phyloP scores from a whole-genome alignment of 257 asterid genomes.

The Scutellaria galericulata region DNA sequence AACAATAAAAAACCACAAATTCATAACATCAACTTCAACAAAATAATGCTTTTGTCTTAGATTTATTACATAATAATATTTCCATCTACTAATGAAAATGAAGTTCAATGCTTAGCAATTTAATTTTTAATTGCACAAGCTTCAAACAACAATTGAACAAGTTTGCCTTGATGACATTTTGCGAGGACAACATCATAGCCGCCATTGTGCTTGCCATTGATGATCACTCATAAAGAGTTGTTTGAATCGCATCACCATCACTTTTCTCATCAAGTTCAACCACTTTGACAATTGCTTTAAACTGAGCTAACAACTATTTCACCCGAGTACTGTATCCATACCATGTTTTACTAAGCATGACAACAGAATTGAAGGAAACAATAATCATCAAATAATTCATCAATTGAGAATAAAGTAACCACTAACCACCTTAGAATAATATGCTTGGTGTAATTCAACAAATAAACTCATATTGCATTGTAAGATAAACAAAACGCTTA shows the following conservation, averaged over 20 bases:
- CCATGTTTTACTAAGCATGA: no score
- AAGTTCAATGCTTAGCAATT: conserved; percentile 37
- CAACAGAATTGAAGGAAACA: no score
- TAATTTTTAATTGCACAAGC: conserved; percentile 61
- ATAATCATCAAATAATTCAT: no score
- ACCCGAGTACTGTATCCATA: conserved; percentile 66
- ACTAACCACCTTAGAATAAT: no score
- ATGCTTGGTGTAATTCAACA: no score
- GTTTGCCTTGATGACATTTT: conserved; percentile 62
- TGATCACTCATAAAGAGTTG: conserved; percentile 78
- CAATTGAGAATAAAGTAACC: no score
- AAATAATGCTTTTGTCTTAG: not conserved
- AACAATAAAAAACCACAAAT: not conserved
- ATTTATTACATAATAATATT: conserved; percentile 20
- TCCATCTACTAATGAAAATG: not conserved
- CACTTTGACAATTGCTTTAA: conserved; percentile 59
- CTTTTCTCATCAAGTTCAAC: conserved; percentile 79
- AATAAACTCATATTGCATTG: no score
- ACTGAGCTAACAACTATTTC: conserved; percentile 67
- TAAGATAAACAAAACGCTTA: no score
- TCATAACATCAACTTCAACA: no score
- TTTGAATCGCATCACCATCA: conserved; percentile 72
- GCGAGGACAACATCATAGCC: conserved; percentile 68
- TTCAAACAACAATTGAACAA: conserved; percentile 62
- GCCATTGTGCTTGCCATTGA: conserved; percentile 81